Evolutionary conservation across 2,329 filamentous ascomycete species (phyloP).

Genomic region (Phialophora expanda): DNA sequence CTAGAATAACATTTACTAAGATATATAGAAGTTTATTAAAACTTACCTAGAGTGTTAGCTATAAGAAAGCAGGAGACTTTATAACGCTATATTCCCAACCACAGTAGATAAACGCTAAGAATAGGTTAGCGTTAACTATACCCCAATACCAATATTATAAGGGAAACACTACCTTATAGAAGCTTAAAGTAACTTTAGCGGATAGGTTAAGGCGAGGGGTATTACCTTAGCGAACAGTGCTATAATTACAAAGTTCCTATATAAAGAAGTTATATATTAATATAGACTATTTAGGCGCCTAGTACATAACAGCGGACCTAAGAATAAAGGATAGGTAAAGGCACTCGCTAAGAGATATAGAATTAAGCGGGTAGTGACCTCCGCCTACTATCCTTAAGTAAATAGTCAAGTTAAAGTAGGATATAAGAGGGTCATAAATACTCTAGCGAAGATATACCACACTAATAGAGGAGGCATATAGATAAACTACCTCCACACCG

Average conservation of each 20-base stretch:
- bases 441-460: slow-evolving; percentile 2
- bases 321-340: not conserved
- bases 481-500: not conserved
- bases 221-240: no score
- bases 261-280: no score
- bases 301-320: not conserved
- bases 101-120: not conserved
- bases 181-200: no score
- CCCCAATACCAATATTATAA: not conserved
- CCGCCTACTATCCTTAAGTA: not conserved
- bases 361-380: not conserved
- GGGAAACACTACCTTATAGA: no score
- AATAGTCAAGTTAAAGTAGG: not conserved
- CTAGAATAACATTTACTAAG: not conserved
- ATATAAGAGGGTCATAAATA: slow-evolving; percentile 5
- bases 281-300: not conserved
- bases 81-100: not conserved
- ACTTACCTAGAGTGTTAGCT: not conserved
- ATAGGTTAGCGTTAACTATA: slow-evolving; percentile 1
- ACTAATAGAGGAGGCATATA: not conserved
- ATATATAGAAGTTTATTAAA: slow-evolving; percentile 1
- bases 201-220: no score
- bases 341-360: not conserved
- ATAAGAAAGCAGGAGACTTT: not conserved
- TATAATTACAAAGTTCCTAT: no score